Base-by-base conservation (phyloP, 2,329 filamentous ascomycete species). In the Eutypa lata region DNA sequence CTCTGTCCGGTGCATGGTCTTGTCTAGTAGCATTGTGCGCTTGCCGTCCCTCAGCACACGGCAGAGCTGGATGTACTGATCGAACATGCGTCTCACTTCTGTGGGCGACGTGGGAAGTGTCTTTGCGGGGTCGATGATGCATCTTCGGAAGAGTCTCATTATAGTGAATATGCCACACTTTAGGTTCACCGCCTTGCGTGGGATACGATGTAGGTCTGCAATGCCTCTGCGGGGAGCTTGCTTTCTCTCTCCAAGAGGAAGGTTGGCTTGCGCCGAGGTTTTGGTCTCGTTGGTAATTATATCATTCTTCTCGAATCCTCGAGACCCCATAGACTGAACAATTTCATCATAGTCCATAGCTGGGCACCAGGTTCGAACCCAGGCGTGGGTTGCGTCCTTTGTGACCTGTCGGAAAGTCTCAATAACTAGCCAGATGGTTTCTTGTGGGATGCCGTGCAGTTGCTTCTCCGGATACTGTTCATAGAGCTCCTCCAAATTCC, bases 321-420 rank as follows among this genome's bases (percentile, higher is more conserved):
- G 43, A 3, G 48, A 19, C 44, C 47, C 18, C 21, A 58, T 53
- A 2, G 19, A 35, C 18, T 52, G 43, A 18, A 61, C 53, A 11
- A 60, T 44, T 13, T 55, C 43, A 2, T 14, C 8, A 10, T 57
- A 47, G 7, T 55, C 37, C 51, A 59, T 55, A 22, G 40, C 2
- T 28, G 61, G 59, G 42, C 54, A 61, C 57, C 60, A 64, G 33
- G 48, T 55, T 1, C 47, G 24, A 8, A 62, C 16, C 62, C 64
- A 67, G 40, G 53, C 22, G 28, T 54, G 26, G 7, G 40, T 50
- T 14, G 57, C 61, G 11, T 64, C 57, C 24, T 57, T 38, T 2
- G 55, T 49, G n/a, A 62, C 33, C 10, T 60, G 57, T 2, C 58
- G 26, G 1, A 61, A 16, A 2, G 50, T 35, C 0, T 52, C 18